Evolutionary conservation across 2,329 filamentous ascomycete species (phyloP).

Genomic region (Parafenestella ontariensis): DNA sequence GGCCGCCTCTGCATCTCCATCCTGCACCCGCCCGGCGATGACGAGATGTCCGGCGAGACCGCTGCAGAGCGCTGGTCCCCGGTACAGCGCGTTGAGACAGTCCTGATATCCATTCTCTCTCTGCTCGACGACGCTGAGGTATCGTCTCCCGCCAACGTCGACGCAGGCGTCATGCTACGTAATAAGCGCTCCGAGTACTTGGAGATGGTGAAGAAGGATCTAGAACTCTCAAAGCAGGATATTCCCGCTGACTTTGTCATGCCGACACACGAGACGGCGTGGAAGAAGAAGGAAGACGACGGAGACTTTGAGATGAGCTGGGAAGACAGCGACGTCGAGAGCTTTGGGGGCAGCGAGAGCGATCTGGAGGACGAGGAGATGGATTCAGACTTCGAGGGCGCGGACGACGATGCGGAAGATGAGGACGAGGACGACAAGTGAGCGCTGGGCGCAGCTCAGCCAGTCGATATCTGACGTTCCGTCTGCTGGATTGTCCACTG

Average conservation of each 20-base stretch:
- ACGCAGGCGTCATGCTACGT: constrained; percentile 85
- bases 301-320: constrained; percentile 64
- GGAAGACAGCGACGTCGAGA: constrained; percentile 62
- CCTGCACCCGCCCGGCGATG: constrained; percentile 88
- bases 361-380: constrained; percentile 63
- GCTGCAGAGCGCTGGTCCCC: constrained; percentile 95
- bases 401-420: constrained; percentile 45
- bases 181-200: constrained; percentile 76
- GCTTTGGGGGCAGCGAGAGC: constrained; percentile 74
- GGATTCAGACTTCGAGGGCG: constrained; percentile 65
- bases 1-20: constrained; percentile 96
- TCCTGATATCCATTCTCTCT: constrained; percentile 89
- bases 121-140: constrained; percentile 94
- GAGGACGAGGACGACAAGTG: constrained; percentile 36
- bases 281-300: constrained; percentile 63
- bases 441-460: constrained; percentile 4
- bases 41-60: constrained; percentile 87
- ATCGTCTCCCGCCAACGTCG: constrained; percentile 91
- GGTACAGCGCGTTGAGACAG: constrained; percentile 91
- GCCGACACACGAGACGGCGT: constrained; percentile 74
- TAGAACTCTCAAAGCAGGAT: constrained; percentile 76
- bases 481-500: not conserved
- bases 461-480: not conserved
- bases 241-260: constrained; percentile 82
- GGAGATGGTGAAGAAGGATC: constrained; percentile 70